These are phyloP conservation scores for Rostrohypoxylon terebratum DNA, from an alignment of 495 filamentous ascomycete species.

Conservation along the genomic window DNA sequence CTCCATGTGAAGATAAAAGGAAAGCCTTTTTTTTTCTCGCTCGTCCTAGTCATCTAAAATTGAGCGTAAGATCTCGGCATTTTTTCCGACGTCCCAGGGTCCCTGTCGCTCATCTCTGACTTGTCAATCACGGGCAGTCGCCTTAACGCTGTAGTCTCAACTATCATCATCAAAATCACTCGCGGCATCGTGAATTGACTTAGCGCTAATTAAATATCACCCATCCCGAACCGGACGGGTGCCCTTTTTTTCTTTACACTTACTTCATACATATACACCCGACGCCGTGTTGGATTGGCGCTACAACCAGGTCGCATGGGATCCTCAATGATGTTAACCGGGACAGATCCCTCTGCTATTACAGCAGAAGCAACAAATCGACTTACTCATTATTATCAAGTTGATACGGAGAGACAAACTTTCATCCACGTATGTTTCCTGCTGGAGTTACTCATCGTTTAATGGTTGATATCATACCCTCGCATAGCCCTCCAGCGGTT, in stretches of 20 bases:
- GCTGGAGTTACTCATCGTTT: background rate
- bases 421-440: conserved; percentile 40
- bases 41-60: background rate
- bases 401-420: conserved; percentile 43
- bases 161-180: background rate
- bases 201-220: background rate
- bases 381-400: conserved; percentile 41
- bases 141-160: background rate
- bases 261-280: background rate
- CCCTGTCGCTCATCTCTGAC: conserved; percentile 3
- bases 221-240: background rate
- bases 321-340: conserved; percentile 42
- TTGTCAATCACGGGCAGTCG: conserved; percentile 11
- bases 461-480: background rate
- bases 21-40: background rate
- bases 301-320: conserved; percentile 34
- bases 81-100: conserved; percentile 4
- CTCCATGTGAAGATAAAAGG: background rate
- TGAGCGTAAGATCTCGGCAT: background rate
- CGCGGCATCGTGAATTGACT: background rate
- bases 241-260: background rate
- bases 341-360: conserved; percentile 33
- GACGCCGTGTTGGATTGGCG: conserved; percentile 3
- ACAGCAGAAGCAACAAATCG: conserved; percentile 27
- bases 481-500: background rate